phyloP scores from a whole-genome alignment of 1,284 basidiomycete species.

The Butyriboletus regius region DNA sequence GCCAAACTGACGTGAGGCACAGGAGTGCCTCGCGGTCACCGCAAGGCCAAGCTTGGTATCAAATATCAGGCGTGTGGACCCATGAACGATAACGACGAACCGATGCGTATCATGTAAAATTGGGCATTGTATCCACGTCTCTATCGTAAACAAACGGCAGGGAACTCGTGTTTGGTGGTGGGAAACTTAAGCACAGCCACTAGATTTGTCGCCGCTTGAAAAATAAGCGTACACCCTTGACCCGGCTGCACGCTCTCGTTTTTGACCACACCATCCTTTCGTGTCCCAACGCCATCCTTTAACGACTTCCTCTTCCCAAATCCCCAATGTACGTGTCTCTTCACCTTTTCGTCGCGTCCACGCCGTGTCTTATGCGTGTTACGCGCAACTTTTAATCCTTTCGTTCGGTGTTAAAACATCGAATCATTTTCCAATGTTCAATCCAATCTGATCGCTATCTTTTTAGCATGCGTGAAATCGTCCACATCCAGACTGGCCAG shows the following conservation, averaged over 20 bases:
- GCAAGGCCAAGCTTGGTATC: neutral
- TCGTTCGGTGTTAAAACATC: constrained; percentile 42
- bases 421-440: constrained; percentile 12
- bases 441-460: constrained; percentile 29
- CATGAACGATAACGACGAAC: neutral
- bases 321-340: constrained; percentile 28
- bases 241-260: constrained; percentile 31
- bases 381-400: constrained; percentile 24
- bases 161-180: constrained; percentile 10
- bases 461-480: constrained; percentile 88
- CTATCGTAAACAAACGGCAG: constrained; percentile 12
- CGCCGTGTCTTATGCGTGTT: constrained; percentile 20
- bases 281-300: constrained; percentile 33
- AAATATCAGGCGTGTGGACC: neutral
- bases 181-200: constrained; percentile 26
- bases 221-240: constrained; percentile 37
- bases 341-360: constrained; percentile 11
- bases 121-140: neutral
- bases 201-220: constrained; percentile 31
- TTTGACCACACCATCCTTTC: constrained; percentile 34
- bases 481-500: constrained; percentile 94
- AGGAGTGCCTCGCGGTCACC: constrained; percentile 8
- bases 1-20: constrained; percentile 1
- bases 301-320: constrained; percentile 24
- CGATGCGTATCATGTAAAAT: neutral